Evolutionary conservation across 495 filamentous ascomycete species (phyloP).

Genomic region (Neurospora discreta): DNA sequence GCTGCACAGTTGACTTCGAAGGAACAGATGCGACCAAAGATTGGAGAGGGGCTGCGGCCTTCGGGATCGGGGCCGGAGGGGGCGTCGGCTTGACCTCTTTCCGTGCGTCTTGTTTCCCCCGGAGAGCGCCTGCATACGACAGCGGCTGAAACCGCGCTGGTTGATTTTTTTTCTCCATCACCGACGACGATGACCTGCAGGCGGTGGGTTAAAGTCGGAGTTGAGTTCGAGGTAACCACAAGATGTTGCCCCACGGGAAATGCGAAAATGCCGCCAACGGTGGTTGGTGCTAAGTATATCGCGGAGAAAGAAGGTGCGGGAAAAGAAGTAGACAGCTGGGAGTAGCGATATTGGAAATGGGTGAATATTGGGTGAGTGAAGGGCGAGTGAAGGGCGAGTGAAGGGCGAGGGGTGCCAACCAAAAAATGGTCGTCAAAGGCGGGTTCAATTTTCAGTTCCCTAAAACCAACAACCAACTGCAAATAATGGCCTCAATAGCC

Average conservation of each 20-base stretch:
- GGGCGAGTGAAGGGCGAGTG: background rate
- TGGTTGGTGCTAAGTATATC: background rate
- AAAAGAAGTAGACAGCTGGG: background rate
- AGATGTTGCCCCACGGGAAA: background rate
- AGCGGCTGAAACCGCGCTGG: background rate
- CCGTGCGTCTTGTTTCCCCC: background rate
- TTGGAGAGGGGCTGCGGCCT: background rate
- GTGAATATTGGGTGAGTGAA: background rate
- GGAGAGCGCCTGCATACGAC: background rate
- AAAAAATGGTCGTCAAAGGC: background rate
- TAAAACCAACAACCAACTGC: background rate
- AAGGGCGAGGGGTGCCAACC: background rate
- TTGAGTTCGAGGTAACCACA: background rate
- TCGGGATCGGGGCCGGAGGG: background rate
- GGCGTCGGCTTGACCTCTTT: background rate
- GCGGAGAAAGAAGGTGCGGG: background rate
- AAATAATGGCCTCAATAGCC: background rate
- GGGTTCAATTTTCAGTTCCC: background rate
- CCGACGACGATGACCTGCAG: background rate
- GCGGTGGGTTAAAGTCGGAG: background rate
- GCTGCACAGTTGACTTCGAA: background rate
- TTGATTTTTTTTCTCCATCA: background rate
- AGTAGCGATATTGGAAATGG: background rate
- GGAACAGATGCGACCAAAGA: background rate
- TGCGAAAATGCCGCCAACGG: background rate